Evolutionary conservation across 768 basidiomycete genomes (phyloP).

Genomic region (Chalciporus sphaerocephalus): DNA sequence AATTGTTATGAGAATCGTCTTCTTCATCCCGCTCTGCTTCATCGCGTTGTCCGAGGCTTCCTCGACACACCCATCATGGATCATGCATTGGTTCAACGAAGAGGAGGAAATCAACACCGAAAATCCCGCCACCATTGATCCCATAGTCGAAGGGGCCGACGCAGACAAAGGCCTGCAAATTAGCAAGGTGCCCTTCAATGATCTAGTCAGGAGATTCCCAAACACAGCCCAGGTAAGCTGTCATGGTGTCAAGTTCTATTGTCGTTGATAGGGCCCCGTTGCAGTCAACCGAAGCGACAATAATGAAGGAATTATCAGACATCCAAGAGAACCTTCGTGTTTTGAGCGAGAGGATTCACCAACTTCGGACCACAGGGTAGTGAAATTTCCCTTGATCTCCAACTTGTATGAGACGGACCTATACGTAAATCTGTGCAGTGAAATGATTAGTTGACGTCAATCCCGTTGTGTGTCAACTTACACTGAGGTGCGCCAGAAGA

Average conservation of each 20-base stretch:
- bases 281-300: constrained; percentile 67
- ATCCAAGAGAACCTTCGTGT: constrained; percentile 43
- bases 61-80: constrained; percentile 54
- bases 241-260: constrained; percentile 1
- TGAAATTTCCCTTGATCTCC: neutral
- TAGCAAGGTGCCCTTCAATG: constrained; percentile 63
- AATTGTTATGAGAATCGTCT: constrained; percentile 70
- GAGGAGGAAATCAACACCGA: constrained; percentile 58
- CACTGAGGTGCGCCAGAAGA: neutral
- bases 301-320: constrained; percentile 59
- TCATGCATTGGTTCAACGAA: constrained; percentile 62
- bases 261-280: constrained; percentile 1
- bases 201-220: constrained; percentile 69
- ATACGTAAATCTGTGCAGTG: neutral
- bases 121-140: constrained; percentile 51
- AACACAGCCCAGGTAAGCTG: constrained; percentile 62
- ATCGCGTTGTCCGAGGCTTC: constrained; percentile 76
- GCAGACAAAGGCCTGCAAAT: constrained; percentile 57
- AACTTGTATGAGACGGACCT: neutral
- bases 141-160: constrained; percentile 53
- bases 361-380: constrained; percentile 17
- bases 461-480: constrained; percentile 7
- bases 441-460: too few relatives aligned
- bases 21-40: constrained; percentile 69
- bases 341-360: constrained; percentile 36